phyloP scores from a whole-genome alignment of 2,329 filamentous ascomycete species.

The Colletotrichum australisinense region DNA sequence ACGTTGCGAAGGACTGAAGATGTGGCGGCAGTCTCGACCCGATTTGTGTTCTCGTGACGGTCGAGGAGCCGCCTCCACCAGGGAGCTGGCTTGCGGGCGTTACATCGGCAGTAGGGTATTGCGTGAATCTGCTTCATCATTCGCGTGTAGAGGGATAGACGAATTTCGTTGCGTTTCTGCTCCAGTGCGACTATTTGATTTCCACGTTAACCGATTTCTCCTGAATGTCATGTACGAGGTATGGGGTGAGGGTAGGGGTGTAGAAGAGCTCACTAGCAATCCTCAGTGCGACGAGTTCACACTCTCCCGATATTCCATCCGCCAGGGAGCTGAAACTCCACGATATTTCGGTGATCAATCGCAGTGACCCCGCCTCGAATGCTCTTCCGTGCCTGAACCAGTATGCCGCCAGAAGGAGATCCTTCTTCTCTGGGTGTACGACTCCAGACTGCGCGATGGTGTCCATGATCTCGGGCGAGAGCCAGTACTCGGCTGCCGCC shows the following conservation, averaged over 20 bases:
- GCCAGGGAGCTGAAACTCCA: background rate
- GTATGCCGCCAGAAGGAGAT: conserved; percentile 9
- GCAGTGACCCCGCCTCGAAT: background rate
- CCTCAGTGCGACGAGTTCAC: background rate
- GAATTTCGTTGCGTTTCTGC: background rate
- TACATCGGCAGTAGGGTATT: background rate
- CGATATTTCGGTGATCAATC: background rate
- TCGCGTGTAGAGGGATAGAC: conserved; percentile 1
- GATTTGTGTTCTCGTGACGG: background rate
- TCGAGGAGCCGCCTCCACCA: background rate
- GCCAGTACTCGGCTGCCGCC: background rate
- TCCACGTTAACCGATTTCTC: background rate
- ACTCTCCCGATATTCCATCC: background rate
- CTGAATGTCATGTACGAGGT: no score
- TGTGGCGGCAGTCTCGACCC: background rate
- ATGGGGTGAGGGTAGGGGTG: background rate
- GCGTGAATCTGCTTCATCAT: background rate
- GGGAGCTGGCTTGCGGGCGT: background rate
- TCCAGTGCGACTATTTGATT: conserved; percentile 1
- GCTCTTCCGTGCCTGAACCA: conserved; percentile 7
- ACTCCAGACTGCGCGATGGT: background rate
- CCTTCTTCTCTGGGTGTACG: background rate
- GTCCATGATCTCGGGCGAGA: background rate
- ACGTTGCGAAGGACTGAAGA: background rate
- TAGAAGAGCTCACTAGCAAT: background rate